A percentile compares a stretch with the other conserved stretches of the same genome.
Evolutionary conservation across 257 asterid species (phyloP).

Genomic region (Scutellaria galericulata): DNA sequence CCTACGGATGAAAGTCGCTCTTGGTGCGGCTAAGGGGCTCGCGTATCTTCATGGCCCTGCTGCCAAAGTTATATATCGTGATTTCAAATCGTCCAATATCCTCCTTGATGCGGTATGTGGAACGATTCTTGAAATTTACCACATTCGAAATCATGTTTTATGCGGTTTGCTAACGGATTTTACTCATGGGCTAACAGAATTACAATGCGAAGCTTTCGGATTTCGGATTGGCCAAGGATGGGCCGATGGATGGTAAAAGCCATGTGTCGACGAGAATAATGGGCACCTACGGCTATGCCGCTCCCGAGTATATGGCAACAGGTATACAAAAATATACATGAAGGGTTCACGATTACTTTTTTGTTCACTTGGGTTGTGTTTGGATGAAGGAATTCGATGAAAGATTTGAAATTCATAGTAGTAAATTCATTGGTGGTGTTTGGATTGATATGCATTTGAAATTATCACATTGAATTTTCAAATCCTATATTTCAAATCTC

Average conservation of each 20-base stretch:
- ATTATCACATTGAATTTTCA: too few species aligned
- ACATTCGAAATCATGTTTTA: neutral
- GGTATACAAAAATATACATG: conserved; percentile 42
- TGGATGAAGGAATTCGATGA: too few species aligned
- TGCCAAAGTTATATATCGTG: conserved; percentile 72
- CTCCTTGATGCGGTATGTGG: conserved; percentile 59
- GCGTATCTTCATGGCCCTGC: conserved; percentile 70
- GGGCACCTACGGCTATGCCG: conserved; percentile 84
- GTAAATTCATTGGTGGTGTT: too few species aligned
- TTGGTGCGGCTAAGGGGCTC: conserved; percentile 78
- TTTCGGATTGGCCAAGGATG: conserved; percentile 78
- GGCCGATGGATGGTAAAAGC: conserved; percentile 73
- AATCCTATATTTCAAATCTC: too few species aligned
- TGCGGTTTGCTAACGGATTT: conserved; percentile 24
- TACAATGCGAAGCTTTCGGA: conserved; percentile 78
- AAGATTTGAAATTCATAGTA: too few species aligned
- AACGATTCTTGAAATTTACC: neutral
- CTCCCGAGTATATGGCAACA: conserved; percentile 86
- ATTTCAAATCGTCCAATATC: conserved; percentile 71
- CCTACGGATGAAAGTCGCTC: conserved; percentile 68
- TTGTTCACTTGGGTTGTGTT: neutral
- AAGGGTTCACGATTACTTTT: neutral
- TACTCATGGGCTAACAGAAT: conserved; percentile 44
- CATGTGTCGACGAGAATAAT: conserved; percentile 74
- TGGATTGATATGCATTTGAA: too few species aligned